These are phyloP conservation scores for Aspergillus sp. DNA, from an alignment of 2,329 filamentous ascomycete genomes.

Conservation along the genomic window DNA sequence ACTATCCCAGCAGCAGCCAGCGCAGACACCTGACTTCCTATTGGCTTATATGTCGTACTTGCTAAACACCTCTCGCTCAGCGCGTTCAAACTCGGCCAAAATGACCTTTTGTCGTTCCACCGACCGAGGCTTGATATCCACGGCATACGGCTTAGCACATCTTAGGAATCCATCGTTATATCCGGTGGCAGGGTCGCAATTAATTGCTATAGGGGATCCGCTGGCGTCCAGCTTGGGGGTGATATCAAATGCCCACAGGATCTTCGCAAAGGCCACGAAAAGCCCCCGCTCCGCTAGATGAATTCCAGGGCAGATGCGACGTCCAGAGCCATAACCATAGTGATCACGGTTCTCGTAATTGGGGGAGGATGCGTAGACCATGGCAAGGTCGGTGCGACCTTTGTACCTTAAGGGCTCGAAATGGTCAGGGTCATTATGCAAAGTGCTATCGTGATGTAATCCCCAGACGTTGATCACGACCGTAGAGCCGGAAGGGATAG, in stretches of 20 bases:
- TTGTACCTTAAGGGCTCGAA: constrained; percentile 38
- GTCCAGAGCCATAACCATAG: constrained; percentile 14
- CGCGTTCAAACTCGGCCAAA: no score
- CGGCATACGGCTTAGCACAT: not conserved
- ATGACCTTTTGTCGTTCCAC: not conserved
- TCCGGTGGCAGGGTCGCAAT: not conserved
- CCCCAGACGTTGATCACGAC: constrained; percentile 45
- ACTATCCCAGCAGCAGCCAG: no score
- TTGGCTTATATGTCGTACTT: no score
- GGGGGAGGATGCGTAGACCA: not conserved
- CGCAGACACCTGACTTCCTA: no score
- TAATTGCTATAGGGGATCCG: not conserved
- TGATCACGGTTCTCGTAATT: not conserved
- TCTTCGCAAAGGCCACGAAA: constrained; percentile 38
- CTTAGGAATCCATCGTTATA: not conserved
- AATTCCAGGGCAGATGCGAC: constrained; percentile 26
- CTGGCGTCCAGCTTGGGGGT: not conserved
- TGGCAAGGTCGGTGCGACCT: not conserved
- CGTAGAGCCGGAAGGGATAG: constrained; percentile 39
- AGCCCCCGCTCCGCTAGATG: constrained; percentile 48
- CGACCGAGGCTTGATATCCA: not conserved
- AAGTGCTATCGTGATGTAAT: constrained; percentile 26
- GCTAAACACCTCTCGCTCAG: no score
- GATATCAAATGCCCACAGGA: constrained; percentile 43
- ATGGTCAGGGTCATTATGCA: constrained; percentile 23